Conservation (phyloP, 768 basidiomycete species). For the Hemileccinum rubropunctum region DNA sequence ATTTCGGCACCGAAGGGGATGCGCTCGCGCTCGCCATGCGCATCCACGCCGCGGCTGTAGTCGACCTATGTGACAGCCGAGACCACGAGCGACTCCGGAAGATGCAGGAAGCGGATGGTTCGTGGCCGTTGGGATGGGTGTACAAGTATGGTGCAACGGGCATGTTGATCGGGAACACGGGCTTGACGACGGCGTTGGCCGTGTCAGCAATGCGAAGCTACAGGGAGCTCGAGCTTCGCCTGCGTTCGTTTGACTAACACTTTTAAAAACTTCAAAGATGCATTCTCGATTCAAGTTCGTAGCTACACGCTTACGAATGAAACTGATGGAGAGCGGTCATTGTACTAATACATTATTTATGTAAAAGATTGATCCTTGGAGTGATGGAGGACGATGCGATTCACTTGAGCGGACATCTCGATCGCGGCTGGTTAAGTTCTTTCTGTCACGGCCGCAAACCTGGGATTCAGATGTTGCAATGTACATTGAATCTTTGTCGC, state of each 20-base stretch:
- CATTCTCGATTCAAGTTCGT: too few relatives aligned
- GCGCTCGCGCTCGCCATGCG: slow-evolving; percentile 21
- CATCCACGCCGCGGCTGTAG: slow-evolving; percentile 6
- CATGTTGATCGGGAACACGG: slow-evolving; percentile 15
- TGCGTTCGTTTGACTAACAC: slow-evolving; percentile 13
- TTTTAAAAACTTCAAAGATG: too few relatives aligned
- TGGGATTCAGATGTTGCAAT: too few relatives aligned
- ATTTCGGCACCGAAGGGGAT: slow-evolving; percentile 17
- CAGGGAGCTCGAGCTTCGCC: slow-evolving; percentile 7
- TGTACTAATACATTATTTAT: too few relatives aligned
- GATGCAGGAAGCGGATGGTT: slow-evolving; percentile 21
- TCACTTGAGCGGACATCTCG: too few relatives aligned
- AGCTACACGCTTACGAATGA: too few relatives aligned
- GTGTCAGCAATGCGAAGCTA: slow-evolving; percentile 16
- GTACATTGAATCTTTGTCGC: too few relatives aligned
- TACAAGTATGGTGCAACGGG: slow-evolving; percentile 10
- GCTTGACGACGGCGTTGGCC: slow-evolving; percentile 21
- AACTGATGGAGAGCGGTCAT: too few relatives aligned
- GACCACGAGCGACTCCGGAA: slow-evolving; percentile 15
- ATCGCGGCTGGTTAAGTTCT: too few relatives aligned
- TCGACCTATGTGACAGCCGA: slow-evolving; percentile 11
- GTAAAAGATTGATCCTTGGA: too few relatives aligned
- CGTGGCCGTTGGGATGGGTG: slow-evolving; percentile 21
- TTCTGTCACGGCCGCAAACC: too few relatives aligned
- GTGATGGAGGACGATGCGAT: too few relatives aligned